Percentiles rank a stretch among this genome's conserved stretches.
Conservation (phyloP, 768 basidiomycete genomes). For the Solioccasus polychromus region DNA sequence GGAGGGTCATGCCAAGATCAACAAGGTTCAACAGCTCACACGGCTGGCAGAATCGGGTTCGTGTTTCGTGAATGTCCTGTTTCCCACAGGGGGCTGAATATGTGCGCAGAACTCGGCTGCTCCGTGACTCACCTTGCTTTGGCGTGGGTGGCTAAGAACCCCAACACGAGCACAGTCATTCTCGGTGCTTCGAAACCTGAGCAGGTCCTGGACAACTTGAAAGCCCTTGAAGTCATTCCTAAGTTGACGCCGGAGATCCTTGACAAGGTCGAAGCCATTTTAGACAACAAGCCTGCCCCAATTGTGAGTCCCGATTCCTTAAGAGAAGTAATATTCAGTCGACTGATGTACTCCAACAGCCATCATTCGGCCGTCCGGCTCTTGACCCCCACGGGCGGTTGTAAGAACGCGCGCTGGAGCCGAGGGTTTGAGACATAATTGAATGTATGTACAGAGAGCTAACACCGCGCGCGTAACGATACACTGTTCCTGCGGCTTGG, state of each 20-base stretch:
- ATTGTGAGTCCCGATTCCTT: too few relatives aligned
- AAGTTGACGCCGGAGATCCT: conserved; percentile 52
- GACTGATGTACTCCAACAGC: too few relatives aligned
- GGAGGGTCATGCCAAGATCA: conserved; percentile 44
- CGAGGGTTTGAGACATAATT: too few relatives aligned
- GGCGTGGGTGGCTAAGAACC: conserved; percentile 53
- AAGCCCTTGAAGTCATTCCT: conserved; percentile 51
- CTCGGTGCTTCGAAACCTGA: conserved; percentile 48
- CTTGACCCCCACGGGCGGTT: too few relatives aligned
- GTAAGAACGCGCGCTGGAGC: too few relatives aligned
- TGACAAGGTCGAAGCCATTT: conserved; percentile 49
- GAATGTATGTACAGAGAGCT: too few relatives aligned
- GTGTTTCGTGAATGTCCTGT: background rate
- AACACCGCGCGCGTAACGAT: too few relatives aligned
- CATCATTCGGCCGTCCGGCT: too few relatives aligned
- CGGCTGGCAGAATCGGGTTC: conserved; percentile 39
- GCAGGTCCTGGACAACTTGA: conserved; percentile 48
- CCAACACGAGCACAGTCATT: conserved; percentile 47
- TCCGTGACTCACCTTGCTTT: conserved; percentile 50
- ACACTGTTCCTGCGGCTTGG: too few relatives aligned
- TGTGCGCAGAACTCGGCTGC: conserved; percentile 39
- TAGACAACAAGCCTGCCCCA: conserved; percentile 38
- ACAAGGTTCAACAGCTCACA: conserved; percentile 47
- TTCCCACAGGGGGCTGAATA: background rate
- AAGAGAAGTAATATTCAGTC: too few relatives aligned